Conservation (phyloP, 2,329 filamentous ascomycete species). For the Phaeosphaeriaceae sp. region DNA sequence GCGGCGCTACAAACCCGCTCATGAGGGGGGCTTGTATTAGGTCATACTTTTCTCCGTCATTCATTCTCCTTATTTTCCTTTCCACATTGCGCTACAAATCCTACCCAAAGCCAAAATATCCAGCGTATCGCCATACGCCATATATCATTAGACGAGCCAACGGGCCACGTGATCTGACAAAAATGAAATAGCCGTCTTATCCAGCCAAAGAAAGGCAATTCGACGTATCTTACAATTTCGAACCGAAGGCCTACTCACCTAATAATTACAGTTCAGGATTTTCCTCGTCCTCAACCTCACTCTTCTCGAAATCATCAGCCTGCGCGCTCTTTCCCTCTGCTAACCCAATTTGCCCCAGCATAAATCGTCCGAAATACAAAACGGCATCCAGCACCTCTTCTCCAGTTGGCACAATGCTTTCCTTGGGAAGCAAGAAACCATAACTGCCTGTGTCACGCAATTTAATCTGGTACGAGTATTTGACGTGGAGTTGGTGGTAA, state of each 20-base stretch:
- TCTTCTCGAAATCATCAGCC: background rate
- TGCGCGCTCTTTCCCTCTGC: conserved; percentile 6
- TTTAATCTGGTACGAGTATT: conserved; percentile 93
- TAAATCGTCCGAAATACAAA: conserved; percentile 81
- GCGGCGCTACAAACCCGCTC: no score
- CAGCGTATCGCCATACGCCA: no score
- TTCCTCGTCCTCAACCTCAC: conserved; percentile 5
- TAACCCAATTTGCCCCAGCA: conserved; percentile 59
- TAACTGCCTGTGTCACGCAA: conserved; percentile 92
- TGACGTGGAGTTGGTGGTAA: conserved; percentile 82
- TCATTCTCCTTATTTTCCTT: no score
- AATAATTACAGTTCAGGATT: conserved; percentile 6
- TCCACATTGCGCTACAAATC: no score
- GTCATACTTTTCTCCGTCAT: no score
- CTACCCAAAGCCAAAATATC: no score
- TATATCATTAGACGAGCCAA: no score
- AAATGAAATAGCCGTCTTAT: no score
- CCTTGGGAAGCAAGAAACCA: conserved; percentile 85
- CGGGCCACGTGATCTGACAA: no score
- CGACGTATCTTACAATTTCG: background rate
- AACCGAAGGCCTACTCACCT: no score
- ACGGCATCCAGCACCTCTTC: conserved; percentile 85
- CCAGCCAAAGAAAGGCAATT: background rate
- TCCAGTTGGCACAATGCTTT: conserved; percentile 87
- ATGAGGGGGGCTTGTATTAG: no score